Evolutionary conservation across 148 eudicot genomes (phyloP), one percentile per base, ranked within the genome.

Genomic region (Pouteria glomerata): DNA sequence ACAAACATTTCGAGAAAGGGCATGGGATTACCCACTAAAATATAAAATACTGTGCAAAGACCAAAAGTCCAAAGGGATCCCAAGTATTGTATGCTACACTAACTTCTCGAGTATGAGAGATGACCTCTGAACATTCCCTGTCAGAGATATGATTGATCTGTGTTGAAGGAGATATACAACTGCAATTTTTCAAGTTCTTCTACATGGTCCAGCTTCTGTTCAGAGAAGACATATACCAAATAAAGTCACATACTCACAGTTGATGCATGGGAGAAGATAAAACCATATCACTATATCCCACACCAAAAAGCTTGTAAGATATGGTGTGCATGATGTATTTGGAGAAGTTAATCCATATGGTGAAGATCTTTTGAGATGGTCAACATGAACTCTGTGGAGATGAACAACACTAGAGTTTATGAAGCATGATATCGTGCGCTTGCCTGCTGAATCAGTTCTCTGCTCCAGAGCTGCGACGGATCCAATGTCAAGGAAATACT

Each of bases 361-460:
- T n/a, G n/a, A n/a, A n/a, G n/a, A n/a, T n/a, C n/a, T n/a, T n/a
- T n/a, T n/a, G n/a, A n/a, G n/a, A n/a, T n/a, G n/a, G n/a, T n/a
- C n/a, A n/a, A n/a, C 6, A 73, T 53, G 42, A 29, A 31, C 70
- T 23, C 26, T 24, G 60, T 67, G 21, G 66, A 53, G 70, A 14
- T 57, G 55, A 12, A 72, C 41, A 44, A 44, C 44, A 30, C 31
- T 56, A 14, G 6, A 34, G 21, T 47, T 23, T n/a, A 35, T 45
- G 8, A 29, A 70, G 67, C 69, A 60, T 2, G 81, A 72, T 33
- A 69, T 66, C 88, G 50, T 85, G 87, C 85, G 79, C 94, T 84
- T 89, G 90, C 99, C 99, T 95, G 99, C 79, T 95, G 93, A 79
- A 95, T 89, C 63, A 92, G 83, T 77, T 95, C 97, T 79, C 99